Evolutionary conservation across 306 rosid species (phyloP).

Genomic region (Malus sieversii): DNA sequence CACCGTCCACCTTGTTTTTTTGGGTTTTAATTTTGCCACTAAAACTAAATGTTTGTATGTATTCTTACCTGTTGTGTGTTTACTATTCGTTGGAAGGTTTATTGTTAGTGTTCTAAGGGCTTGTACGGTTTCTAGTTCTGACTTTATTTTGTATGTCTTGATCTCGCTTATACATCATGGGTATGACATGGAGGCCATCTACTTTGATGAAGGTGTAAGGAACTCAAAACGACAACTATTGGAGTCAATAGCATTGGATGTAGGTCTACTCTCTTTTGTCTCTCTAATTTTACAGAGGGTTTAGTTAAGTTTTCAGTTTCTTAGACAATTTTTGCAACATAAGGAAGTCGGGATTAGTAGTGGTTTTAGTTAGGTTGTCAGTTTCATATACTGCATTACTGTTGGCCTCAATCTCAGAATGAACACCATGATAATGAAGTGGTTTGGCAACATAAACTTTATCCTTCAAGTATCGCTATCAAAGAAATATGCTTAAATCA

Average conservation of each 20-base stretch:
- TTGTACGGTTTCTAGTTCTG: background rate
- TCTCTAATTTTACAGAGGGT: background rate
- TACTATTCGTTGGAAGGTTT: background rate
- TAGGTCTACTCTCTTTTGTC: conserved; percentile 23
- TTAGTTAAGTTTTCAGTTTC: background rate
- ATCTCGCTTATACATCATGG: conserved; percentile 16
- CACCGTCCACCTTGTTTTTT: background rate
- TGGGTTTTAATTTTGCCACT: background rate
- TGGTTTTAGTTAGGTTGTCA: background rate
- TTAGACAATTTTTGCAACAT: background rate
- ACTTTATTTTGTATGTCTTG: background rate
- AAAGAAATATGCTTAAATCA: no score
- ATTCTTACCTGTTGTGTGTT: background rate
- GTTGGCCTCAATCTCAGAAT: no score
- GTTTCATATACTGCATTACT: no score
- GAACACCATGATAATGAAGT: no score
- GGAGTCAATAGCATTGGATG: conserved; percentile 26
- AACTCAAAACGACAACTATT: conserved; percentile 49
- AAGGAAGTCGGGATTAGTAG: background rate
- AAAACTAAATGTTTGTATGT: background rate
- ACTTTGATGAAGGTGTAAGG: conserved; percentile 75
- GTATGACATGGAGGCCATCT: conserved; percentile 62
- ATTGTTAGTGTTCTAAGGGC: background rate
- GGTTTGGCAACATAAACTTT: no score
- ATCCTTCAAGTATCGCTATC: no score